A percentile compares a stretch with the other conserved stretches of the same genome.
These are phyloP conservation scores for Neofusicoccum kwambonambiense DNA, from an alignment of 2,329 filamentous ascomycete genomes.

Conservation along the genomic window DNA sequence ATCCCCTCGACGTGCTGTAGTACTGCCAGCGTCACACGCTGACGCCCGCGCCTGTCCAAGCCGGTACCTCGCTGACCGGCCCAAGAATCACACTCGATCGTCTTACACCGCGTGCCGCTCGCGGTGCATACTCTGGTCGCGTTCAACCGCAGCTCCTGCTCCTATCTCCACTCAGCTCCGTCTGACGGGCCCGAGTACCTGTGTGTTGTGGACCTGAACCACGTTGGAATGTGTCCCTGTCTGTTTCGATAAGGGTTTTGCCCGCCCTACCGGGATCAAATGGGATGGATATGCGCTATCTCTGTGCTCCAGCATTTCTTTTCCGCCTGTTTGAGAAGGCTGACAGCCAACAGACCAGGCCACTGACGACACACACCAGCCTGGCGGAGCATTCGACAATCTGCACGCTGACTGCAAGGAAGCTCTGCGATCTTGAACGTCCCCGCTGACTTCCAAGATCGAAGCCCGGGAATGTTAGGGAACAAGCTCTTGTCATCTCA, in stretches of 20 bases:
- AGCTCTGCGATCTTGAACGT: neutral
- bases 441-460: neutral
- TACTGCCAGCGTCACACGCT: conserved; percentile 4
- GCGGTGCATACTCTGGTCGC: neutral
- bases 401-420: conserved; percentile 4
- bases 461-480: neutral
- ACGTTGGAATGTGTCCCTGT: conserved; percentile 3
- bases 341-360: neutral
- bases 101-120: neutral
- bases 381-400: neutral
- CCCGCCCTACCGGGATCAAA: conserved; percentile 3
- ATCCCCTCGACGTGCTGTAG: neutral
- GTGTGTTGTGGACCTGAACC: neutral
- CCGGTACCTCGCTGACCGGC: neutral
- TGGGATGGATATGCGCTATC: neutral
- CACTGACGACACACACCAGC: neutral
- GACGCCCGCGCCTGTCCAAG: neutral
- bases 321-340: conserved; percentile 11
- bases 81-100: neutral
- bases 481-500: neutral
- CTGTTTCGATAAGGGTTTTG: conserved; percentile 11
- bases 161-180: neutral
- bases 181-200: neutral
- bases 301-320: conserved; percentile 5
- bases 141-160: neutral